A percentile compares a stretch with the other conserved stretches of the same genome.
Evolutionary conservation across 192 early-diverging fungal genomes (phyloP).

Genomic region (Linnemannia zychae): DNA sequence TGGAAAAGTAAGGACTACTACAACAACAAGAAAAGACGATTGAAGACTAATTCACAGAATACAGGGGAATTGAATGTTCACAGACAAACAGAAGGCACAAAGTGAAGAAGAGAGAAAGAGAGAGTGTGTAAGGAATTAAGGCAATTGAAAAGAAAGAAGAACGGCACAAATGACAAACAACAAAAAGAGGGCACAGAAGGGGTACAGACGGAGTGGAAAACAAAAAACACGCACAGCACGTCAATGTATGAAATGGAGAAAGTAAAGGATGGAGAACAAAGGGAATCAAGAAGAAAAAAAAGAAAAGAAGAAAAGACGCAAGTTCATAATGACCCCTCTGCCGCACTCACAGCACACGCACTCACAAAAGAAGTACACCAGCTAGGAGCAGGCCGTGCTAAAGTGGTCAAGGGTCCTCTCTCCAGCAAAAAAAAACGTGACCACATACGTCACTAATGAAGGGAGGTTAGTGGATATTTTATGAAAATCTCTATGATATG

Average conservation of each 20-base stretch:
- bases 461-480: neutral
- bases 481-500: neutral
- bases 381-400: too few relatives aligned
- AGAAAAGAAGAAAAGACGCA: neutral
- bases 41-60: slow-evolving; percentile 10
- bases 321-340: neutral
- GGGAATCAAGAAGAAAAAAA: neutral
- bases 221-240: neutral
- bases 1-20: neutral
- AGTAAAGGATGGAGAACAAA: neutral
- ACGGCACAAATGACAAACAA: neutral
- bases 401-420: neutral
- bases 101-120: slow-evolving; percentile 11
- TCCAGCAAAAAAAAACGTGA: neutral
- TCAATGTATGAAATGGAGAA: neutral
- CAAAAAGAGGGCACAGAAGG: slow-evolving; percentile 14
- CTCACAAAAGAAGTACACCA: too few relatives aligned
- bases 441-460: slow-evolving; percentile 3
- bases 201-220: neutral
- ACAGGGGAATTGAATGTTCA: slow-evolving; percentile 29
- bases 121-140: slow-evolving; percentile 5
- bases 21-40: neutral
- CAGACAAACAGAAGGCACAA: slow-evolving; percentile 20
- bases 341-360: neutral
- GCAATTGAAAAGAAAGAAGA: neutral